These are phyloP conservation scores for Carex pumila DNA, from an alignment of 176 grass and related monocot genomes.

Conservation along the genomic window DNA sequence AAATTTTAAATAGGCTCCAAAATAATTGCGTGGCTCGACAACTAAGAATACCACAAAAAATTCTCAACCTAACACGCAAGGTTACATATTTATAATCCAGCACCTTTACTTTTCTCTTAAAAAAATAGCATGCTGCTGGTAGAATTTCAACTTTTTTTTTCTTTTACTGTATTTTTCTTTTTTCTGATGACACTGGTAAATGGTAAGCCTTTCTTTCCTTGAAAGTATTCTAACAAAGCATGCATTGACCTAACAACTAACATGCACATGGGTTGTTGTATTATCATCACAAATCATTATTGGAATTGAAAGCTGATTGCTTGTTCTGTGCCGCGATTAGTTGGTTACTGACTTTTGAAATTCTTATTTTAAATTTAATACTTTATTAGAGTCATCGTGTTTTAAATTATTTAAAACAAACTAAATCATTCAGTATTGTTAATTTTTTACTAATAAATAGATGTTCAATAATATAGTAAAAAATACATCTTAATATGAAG, in stretches of 20 bases:
- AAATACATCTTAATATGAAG: too few species aligned
- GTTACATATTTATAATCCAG: too few species aligned
- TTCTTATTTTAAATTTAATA: background rate
- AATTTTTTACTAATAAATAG: too few species aligned
- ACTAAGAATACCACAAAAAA: too few species aligned
- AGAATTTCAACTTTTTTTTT: background rate
- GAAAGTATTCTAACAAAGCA: constrained; percentile 3
- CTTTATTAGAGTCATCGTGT: too few species aligned
- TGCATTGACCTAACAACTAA: constrained; percentile 15
- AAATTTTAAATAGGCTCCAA: too few species aligned
- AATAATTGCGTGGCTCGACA: too few species aligned
- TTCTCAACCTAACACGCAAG: too few species aligned
- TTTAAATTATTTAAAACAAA: too few species aligned
- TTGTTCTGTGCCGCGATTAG: constrained; percentile 9
- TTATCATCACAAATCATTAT: constrained; percentile 10
- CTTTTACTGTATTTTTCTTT: background rate
- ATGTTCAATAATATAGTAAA: too few species aligned
- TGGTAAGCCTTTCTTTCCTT: constrained; percentile 4
- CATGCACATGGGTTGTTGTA: constrained; percentile 11
- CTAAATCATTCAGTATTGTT: too few species aligned
- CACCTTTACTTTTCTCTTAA: background rate
- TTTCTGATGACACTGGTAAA: background rate
- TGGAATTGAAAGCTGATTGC: background rate
- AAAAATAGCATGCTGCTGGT: background rate
- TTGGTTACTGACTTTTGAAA: background rate